These are phyloP conservation scores for Paxillus rubicundulus DNA, from an alignment of 768 basidiomycete species.

Conservation along the genomic window DNA sequence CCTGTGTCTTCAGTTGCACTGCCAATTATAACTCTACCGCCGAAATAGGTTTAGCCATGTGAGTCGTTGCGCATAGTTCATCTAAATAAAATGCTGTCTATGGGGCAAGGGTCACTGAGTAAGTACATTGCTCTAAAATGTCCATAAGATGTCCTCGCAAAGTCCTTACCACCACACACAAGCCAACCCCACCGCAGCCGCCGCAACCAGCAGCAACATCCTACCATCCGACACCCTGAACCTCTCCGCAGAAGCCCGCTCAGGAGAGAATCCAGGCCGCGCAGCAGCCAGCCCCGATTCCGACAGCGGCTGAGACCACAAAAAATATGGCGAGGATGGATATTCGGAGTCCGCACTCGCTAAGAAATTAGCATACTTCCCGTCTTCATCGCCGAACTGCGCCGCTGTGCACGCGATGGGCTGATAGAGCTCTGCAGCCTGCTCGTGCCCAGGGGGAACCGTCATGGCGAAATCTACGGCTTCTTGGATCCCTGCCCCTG, in stretches of 20 bases:
- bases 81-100: too few relatives aligned
- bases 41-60: too few relatives aligned
- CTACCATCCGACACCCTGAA: not conserved
- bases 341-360: conserved; percentile 38
- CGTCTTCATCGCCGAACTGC: conserved; percentile 59
- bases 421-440: conserved; percentile 52
- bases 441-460: conserved; percentile 27
- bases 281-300: conserved; percentile 18
- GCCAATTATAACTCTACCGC: too few relatives aligned
- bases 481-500: conserved; percentile 54
- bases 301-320: conserved; percentile 56
- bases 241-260: conserved; percentile 1
- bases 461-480: conserved; percentile 61
- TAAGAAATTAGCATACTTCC: conserved; percentile 52
- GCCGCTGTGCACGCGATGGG: conserved; percentile 55
- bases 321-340: conserved; percentile 44
- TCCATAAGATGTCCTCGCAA: not conserved
- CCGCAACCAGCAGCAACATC: not conserved
- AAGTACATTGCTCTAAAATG: too few relatives aligned
- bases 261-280: conserved; percentile 6
- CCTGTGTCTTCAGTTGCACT: too few relatives aligned
- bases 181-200: not conserved
- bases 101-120: too few relatives aligned
- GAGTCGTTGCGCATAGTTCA: too few relatives aligned
- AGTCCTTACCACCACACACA: not conserved